Conservation (phyloP, 768 basidiomycete species). For the Cystofilobasidium macerans region DNA sequence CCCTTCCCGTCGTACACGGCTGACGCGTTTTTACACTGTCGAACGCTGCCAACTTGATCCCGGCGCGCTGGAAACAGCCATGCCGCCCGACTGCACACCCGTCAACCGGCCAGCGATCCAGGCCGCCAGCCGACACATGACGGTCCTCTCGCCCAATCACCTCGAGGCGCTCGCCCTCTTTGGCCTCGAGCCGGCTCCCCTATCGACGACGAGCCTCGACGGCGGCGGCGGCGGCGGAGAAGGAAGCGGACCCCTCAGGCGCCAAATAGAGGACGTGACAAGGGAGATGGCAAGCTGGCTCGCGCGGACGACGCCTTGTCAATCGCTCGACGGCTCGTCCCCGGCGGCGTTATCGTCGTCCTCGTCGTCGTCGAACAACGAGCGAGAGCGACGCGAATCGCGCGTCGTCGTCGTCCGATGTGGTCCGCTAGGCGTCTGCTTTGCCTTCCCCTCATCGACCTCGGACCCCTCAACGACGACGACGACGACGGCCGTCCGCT, state of each 20-base stretch:
- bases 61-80: neutral
- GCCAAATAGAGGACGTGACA: neutral
- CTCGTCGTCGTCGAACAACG: no score
- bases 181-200: conserved; percentile 8
- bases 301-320: no score
- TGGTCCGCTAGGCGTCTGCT: conserved; percentile 19
- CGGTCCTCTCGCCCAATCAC: conserved; percentile 18
- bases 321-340: no score
- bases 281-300: neutral
- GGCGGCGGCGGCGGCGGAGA: no score
- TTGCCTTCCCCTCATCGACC: no score
- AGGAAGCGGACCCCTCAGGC: no score
- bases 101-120: neutral
- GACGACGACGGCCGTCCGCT: neutral
- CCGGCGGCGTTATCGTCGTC: no score
- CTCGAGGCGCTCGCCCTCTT: conserved; percentile 23
- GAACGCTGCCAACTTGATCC: neutral
- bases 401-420: conserved; percentile 10
- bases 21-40: neutral
- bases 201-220: no score
- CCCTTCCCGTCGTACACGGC: neutral
- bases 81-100: conserved; percentile 3
- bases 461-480: no score
- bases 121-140: neutral
- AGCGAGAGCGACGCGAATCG: no score